Evolutionary conservation across 2,329 filamentous ascomycete genomes (phyloP), one percentile per base, ranked within the genome.

Genomic region (Tympanopsis confertula): DNA sequence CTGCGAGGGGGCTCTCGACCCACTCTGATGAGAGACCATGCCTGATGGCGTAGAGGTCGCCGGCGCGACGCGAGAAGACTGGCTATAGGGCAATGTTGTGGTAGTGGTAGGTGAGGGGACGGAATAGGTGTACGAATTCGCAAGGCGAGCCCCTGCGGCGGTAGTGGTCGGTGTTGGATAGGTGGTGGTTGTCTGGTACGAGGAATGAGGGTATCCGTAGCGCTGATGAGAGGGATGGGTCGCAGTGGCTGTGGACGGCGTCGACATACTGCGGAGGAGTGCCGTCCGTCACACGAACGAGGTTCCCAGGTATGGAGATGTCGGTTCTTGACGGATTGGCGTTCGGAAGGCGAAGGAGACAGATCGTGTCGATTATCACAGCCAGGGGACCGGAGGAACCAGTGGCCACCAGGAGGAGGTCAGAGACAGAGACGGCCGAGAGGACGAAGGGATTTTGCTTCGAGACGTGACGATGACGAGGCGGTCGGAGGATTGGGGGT

Each of bases 1-100:
- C 54, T 76, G 77, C 45, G 30, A 12, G 10, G 12, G 12, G 7
- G 30, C 17, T 7, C 30, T 33, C 10, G 7, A 13, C 17, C 15
- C 30, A 15, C 15, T 33, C 30, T 33, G 30, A 17, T 7, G 10
- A 7, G 30, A 13, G 7, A 15, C 12, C 12, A 33, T 33, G 7
- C 10, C 15, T 10, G 30, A 10, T 15, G 30, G 30, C 10, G 30
- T 33, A 15, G 30, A 33, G 30, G 30, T 7, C 22, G n/a, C 7
- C 7, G 22, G 22, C 22, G 22, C 22, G 12, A 33, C 7, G 10
- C 17, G 10, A 7, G 30, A 17, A 17, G 30, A 13, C 17, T 33
- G 30, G 30, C 10, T 33, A 33, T 33, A 33, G 7, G 30, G 30
- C 7, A 33, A 15, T 10, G 30, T 13, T 33, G 30, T 18, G 10